Conservation (phyloP, 2,329 filamentous ascomycete genomes). For the Beauveria medogensis region DNA sequence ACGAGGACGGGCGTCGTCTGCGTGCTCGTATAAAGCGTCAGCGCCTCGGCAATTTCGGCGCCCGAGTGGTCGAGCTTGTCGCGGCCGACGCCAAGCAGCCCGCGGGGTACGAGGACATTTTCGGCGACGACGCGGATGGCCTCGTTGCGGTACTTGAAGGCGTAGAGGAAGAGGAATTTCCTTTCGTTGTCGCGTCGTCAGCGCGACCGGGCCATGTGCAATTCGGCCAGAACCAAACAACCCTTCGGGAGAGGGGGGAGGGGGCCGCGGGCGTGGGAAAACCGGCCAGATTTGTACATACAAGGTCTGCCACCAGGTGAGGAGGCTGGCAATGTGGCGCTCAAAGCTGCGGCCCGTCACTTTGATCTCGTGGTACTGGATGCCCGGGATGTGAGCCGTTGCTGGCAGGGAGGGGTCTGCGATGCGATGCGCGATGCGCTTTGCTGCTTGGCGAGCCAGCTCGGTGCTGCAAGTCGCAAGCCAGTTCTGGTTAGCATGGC, state of each 20-base stretch:
- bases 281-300: conserved; percentile 24
- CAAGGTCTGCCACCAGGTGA: conserved; percentile 61
- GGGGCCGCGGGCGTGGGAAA: not conserved
- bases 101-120: conserved; percentile 64
- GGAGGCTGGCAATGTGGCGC: conserved; percentile 54
- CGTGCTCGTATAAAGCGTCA: conserved; percentile 22
- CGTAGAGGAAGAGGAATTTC: conserved; percentile 50
- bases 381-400: conserved; percentile 53
- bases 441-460: conserved; percentile 59
- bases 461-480: conserved; percentile 49
- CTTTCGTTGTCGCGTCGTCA: conserved; percentile 7
- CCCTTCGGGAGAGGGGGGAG: too few species aligned
- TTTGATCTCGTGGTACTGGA: conserved; percentile 59
- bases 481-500: not conserved
- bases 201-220: too few species aligned
- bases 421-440: conserved; percentile 38
- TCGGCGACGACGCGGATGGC: conserved; percentile 62
- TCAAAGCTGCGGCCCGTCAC: conserved; percentile 69
- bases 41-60: conserved; percentile 43
- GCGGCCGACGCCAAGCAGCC: conserved; percentile 61
- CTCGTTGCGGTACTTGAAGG: conserved; percentile 57
- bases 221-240: too few species aligned
- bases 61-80: conserved; percentile 63
- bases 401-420: conserved; percentile 42
- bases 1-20: conserved; percentile 57